These are phyloP conservation scores for Stellera chamaejasme DNA, from an alignment of 345 rosid species.

Conservation along the genomic window DNA sequence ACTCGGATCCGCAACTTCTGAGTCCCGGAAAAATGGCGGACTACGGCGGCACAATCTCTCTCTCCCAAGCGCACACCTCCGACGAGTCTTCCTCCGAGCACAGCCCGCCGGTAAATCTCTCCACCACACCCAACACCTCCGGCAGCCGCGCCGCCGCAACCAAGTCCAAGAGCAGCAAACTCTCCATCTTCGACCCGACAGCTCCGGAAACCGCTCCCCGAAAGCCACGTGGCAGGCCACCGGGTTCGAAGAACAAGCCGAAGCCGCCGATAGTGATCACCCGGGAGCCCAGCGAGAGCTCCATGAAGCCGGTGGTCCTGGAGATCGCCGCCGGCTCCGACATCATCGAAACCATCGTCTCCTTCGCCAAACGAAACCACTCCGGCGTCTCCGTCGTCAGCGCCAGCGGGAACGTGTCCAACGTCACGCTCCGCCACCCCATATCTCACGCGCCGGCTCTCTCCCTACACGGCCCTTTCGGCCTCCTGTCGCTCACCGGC, in stretches of 20 bases:
- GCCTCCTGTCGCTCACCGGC: slow-evolving; percentile 34
- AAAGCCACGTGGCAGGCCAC: slow-evolving; percentile 49
- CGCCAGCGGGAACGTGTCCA: slow-evolving; percentile 36
- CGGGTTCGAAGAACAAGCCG: slow-evolving; percentile 53
- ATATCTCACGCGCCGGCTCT: slow-evolving; percentile 23
- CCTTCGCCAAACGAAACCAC: slow-evolving; percentile 24
- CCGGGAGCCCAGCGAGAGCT: slow-evolving; percentile 17
- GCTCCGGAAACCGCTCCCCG: neutral
- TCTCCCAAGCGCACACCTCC: slow-evolving; percentile 26
- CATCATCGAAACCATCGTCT: slow-evolving; percentile 26
- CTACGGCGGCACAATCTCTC: slow-evolving; percentile 22
- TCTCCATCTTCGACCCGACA: slow-evolving; percentile 4
- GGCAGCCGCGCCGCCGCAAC: slow-evolving; percentile 5
- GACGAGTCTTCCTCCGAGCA: slow-evolving; percentile 27
- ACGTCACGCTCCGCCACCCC: slow-evolving; percentile 40
- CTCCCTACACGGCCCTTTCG: slow-evolving; percentile 36
- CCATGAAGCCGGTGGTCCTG: slow-evolving; percentile 37
- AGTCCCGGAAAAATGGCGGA: slow-evolving; percentile 23
- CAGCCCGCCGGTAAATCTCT: slow-evolving; percentile 12
- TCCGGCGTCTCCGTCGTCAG: slow-evolving; percentile 26
- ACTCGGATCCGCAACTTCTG: neutral
- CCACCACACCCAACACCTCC: slow-evolving; percentile 3
- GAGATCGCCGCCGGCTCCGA: slow-evolving; percentile 48
- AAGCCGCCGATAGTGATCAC: slow-evolving; percentile 38
- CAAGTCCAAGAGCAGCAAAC: neutral